Percentiles rank a stretch among this genome's conserved stretches.
phyloP scores from a whole-genome alignment of 192 early-diverging fungal species.

The Mortierella antarctica region DNA sequence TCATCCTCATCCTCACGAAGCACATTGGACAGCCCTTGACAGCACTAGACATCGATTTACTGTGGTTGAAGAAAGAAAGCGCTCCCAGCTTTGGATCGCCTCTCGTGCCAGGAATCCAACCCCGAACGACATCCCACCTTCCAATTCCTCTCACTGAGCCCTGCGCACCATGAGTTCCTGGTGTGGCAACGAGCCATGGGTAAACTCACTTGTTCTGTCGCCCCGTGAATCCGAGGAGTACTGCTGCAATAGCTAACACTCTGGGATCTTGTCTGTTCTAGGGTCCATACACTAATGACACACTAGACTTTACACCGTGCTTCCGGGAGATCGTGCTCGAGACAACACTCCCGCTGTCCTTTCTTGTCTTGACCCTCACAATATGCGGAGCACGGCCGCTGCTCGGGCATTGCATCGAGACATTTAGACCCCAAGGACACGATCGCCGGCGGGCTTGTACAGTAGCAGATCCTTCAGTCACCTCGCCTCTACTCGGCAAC shows the following conservation, averaged over 20 bases:
- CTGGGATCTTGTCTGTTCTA: slow-evolving; percentile 1
- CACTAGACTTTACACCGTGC: slow-evolving; percentile 50
- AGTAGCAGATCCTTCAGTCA: slow-evolving; percentile 5
- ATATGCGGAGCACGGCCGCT: slow-evolving; percentile 46
- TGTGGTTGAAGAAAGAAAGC: neutral
- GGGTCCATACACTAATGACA: slow-evolving; percentile 46
- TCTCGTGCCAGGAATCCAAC: neutral
- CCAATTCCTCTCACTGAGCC: neutral
- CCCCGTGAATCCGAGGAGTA: no score
- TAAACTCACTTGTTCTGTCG: slow-evolving; percentile 2
- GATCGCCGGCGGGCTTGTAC: neutral
- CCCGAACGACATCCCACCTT: neutral
- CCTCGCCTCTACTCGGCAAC: slow-evolving; percentile 16
- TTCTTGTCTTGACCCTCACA: slow-evolving; percentile 39
- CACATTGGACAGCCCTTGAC: no score
- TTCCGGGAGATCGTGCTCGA: slow-evolving; percentile 47
- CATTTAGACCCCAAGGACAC: neutral
- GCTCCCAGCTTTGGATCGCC: neutral
- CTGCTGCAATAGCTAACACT: no score
- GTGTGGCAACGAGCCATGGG: slow-evolving; percentile 50
- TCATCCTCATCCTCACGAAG: no score
- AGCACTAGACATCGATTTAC: neutral
- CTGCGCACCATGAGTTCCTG: slow-evolving; percentile 37
- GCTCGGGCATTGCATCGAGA: slow-evolving; percentile 8
- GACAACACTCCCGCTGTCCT: slow-evolving; percentile 32